Percentiles rank a stretch among this genome's conserved stretches.
These are phyloP conservation scores for Candida jianshihensis DNA, from an alignment of 805 yeast genomes.

Conservation along the genomic window DNA sequence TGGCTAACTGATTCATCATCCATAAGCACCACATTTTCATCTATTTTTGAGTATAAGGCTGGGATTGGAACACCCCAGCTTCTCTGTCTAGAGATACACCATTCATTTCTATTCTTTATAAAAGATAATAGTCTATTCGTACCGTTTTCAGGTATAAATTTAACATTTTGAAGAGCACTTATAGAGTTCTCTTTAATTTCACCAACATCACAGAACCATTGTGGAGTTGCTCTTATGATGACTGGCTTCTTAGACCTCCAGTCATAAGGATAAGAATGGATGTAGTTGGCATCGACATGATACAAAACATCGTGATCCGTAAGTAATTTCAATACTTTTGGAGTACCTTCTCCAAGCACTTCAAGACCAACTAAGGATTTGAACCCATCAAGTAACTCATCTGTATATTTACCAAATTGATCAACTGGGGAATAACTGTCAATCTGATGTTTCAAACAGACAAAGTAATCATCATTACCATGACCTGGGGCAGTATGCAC, in stretches of 20 bases:
- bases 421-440: constrained; percentile 74
- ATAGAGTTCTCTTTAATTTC: constrained; percentile 59
- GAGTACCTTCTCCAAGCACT: constrained; percentile 58
- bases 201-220: constrained; percentile 90
- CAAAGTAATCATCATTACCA: constrained; percentile 85
- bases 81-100: constrained; percentile 97
- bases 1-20: constrained; percentile 48
- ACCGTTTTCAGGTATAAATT: constrained; percentile 72
- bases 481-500: constrained; percentile 99
- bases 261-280: constrained; percentile 91
- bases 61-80: constrained; percentile 99
- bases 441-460: constrained; percentile 53
- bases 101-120: constrained; percentile 72
- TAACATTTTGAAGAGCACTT: constrained; percentile 51
- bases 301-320: constrained; percentile 37
- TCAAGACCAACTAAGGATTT: constrained; percentile 43
- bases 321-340: constrained; percentile 37
- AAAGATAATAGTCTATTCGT: constrained; percentile 64
- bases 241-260: constrained; percentile 97
- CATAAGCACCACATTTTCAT: constrained; percentile 58
- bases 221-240: constrained; percentile 92
- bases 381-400: constrained; percentile 43
- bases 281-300: constrained; percentile 41
- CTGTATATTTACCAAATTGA: constrained; percentile 58
- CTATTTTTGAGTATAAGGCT: constrained; percentile 50